phyloP scores from a whole-genome alignment of 2,329 filamentous ascomycete genomes.

The Leptosphaerulina australis region DNA sequence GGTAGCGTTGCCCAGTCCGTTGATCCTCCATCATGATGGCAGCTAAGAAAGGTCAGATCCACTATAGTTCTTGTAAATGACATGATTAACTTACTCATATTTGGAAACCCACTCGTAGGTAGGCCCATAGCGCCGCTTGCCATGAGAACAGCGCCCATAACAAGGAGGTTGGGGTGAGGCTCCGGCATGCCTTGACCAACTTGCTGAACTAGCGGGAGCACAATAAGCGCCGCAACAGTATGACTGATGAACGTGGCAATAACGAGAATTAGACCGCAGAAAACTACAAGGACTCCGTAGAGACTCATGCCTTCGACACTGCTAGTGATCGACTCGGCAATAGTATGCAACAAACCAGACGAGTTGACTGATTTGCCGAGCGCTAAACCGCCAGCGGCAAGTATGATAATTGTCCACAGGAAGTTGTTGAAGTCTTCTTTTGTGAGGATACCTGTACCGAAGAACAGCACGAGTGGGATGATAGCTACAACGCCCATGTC shows the following conservation, averaged over 20 bases:
- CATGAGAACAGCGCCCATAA: conserved; percentile 96
- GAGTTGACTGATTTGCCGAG: conserved; percentile 94
- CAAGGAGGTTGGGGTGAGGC: conserved; percentile 90
- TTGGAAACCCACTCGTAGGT: conserved; percentile 95
- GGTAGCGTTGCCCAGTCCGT: conserved; percentile 85
- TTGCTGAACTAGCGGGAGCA: conserved; percentile 85
- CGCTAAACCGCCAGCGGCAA: conserved; percentile 89
- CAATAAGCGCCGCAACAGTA: conserved; percentile 93
- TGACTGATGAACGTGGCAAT: conserved; percentile 98
- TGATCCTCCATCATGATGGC: conserved; percentile 99
- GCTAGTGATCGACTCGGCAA: conserved; percentile 77
- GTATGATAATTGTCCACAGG: conserved; percentile 99
- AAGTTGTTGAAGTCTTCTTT: conserved; percentile 99
- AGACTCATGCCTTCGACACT: conserved; percentile 78
- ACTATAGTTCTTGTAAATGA: background rate
- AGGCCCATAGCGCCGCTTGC: conserved; percentile 97
- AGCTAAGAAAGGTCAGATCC: conserved; percentile 59
- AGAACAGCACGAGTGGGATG: conserved; percentile 93
- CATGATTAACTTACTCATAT: conserved; percentile 83
- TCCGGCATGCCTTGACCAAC: conserved; percentile 84
- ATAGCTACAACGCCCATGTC: conserved; percentile 99
- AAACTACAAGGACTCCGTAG: conserved; percentile 86
- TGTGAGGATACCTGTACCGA: conserved; percentile 91
- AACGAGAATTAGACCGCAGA: conserved; percentile 81
- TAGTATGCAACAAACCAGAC: conserved; percentile 87